Evolutionary conservation across 495 filamentous ascomycete species (phyloP).

Genomic region (Trichoderma orchidacearum): DNA sequence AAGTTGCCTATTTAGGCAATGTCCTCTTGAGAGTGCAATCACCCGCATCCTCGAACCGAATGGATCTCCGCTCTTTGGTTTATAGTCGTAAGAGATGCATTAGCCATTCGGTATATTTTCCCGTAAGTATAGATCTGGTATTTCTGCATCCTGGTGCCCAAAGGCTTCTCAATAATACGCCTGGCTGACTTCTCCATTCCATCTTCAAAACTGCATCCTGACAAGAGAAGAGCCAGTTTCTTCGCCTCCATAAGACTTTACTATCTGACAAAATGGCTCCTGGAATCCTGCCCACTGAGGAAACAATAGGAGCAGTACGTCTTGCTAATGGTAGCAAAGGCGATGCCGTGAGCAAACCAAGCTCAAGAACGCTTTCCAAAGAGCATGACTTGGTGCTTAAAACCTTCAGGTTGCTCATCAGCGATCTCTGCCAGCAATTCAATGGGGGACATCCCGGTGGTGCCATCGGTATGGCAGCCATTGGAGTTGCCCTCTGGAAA

Average conservation of each 20-base stretch:
- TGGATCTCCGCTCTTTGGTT: neutral
- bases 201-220: neutral
- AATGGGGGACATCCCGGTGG: constrained; percentile 40
- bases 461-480: constrained; percentile 78
- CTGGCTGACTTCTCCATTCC: neutral
- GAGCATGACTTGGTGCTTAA: constrained; percentile 21
- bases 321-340: neutral
- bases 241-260: neutral
- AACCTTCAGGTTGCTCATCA: constrained; percentile 40
- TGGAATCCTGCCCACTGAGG: neutral
- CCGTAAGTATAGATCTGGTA: no score
- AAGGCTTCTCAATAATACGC: no score
- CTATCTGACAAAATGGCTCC: neutral
- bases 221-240: no score
- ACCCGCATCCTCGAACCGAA: neutral
- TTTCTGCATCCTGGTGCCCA: no score
- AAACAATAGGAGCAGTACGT: neutral
- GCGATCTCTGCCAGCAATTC: constrained; percentile 47
- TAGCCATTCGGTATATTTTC: no score
- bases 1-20: neutral
- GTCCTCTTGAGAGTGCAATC: neutral
- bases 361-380: neutral
- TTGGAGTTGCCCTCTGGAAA: constrained; percentile 95
- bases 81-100: neutral
- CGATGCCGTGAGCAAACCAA: no score